Percentiles rank a stretch among this genome's conserved stretches.
These are phyloP conservation scores for Mycena capillaripes DNA, from an alignment of 768 basidiomycete species.

Conservation along the genomic window DNA sequence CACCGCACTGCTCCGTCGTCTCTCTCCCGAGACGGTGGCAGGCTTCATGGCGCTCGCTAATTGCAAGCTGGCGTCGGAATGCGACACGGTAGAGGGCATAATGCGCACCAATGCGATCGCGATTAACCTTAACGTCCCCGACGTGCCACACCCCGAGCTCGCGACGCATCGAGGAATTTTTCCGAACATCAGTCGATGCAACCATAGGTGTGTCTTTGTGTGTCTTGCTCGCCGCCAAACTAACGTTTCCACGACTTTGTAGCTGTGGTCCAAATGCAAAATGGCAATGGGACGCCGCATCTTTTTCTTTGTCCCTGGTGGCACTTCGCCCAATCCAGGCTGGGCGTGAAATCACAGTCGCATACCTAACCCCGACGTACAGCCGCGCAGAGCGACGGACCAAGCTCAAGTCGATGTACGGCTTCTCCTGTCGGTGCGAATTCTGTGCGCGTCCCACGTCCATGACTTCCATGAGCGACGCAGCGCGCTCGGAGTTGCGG, in stretches of 20 bases:
- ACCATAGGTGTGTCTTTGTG: slow-evolving; percentile 51
- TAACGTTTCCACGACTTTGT: background rate
- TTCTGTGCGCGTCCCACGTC: slow-evolving; percentile 38
- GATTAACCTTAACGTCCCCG: slow-evolving; percentile 47
- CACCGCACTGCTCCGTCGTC: slow-evolving; percentile 45
- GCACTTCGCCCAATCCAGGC: slow-evolving; percentile 50
- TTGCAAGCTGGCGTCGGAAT: slow-evolving; percentile 28
- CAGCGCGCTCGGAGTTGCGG: slow-evolving; percentile 44
- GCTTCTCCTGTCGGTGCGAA: slow-evolving; percentile 51
- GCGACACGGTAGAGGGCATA: slow-evolving; percentile 43
- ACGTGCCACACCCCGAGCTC: slow-evolving; percentile 40
- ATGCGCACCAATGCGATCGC: slow-evolving; percentile 49
- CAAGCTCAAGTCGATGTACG: slow-evolving; percentile 42
- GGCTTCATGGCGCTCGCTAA: slow-evolving; percentile 50
- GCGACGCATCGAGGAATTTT: slow-evolving; percentile 53
- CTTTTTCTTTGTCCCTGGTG: slow-evolving; percentile 49
- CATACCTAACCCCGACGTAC: slow-evolving; percentile 46
- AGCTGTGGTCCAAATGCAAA: slow-evolving; percentile 58
- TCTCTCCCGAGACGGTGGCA: slow-evolving; percentile 42
- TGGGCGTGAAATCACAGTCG: slow-evolving; percentile 56
- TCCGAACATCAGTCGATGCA: slow-evolving; percentile 51
- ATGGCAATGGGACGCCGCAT: slow-evolving; percentile 52
- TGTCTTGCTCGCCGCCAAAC: background rate
- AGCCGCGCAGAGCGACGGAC: slow-evolving; percentile 35
- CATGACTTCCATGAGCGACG: slow-evolving; percentile 44